A percentile compares a stretch with the other conserved stretches of the same genome.
Conservation (phyloP, 139 green algal genomes). For the Micractinium conductrix region DNA sequence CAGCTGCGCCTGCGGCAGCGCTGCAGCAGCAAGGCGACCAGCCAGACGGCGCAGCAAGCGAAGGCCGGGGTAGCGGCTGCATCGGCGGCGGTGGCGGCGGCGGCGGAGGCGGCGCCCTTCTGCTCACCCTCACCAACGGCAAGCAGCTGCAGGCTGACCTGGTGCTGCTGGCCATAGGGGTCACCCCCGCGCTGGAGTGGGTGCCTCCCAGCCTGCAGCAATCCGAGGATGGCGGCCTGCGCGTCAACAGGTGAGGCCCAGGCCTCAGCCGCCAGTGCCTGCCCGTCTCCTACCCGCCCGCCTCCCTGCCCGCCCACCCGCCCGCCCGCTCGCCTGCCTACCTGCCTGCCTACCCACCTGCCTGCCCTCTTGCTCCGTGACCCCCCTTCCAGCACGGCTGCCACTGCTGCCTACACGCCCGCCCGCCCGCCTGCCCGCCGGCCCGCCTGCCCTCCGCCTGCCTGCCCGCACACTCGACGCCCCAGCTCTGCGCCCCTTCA, state of each 20-base stretch:
- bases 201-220: conserved; percentile 55
- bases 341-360: neutral
- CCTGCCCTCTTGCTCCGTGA: neutral
- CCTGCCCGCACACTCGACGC: neutral
- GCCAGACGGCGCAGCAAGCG: too few relatives aligned
- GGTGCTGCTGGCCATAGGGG: conserved; percentile 76
- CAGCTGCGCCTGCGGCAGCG: neutral
- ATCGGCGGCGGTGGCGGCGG: too few relatives aligned
- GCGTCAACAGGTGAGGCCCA: conserved; percentile 54
- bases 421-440: neutral
- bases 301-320: neutral
- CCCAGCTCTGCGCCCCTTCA: neutral
- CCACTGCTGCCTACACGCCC: neutral
- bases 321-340: neutral
- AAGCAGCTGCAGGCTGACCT: conserved; percentile 62
- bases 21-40: neutral
- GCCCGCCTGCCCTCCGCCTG: neutral
- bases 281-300: too few relatives aligned
- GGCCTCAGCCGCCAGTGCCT: too few relatives aligned
- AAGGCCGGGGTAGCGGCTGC: too few relatives aligned
- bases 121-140: conserved; percentile 57
- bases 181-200: conserved; percentile 71
- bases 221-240: conserved; percentile 70
- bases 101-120: too few relatives aligned
- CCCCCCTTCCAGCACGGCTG: neutral